phyloP scores from a whole-genome alignment of 371 early-diverging fungal genomes.

The Nematocida minor region DNA sequence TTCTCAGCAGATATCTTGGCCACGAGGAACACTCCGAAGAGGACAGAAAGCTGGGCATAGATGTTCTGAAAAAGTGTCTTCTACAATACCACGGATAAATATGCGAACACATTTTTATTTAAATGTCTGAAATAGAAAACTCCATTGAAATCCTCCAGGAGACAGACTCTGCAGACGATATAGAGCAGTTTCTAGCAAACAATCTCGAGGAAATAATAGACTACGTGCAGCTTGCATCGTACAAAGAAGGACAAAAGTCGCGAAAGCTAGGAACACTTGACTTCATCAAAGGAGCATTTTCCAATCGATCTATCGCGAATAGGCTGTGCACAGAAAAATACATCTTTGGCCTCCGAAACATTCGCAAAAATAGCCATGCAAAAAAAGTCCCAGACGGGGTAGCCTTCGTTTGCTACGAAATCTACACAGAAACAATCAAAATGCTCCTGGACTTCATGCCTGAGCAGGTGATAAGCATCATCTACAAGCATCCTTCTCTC shows the following conservation, averaged over 20 bases:
- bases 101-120: conserved; percentile 25
- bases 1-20: background rate
- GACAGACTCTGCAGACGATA: conserved; percentile 12
- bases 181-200: background rate
- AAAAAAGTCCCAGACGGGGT: conserved; percentile 29
- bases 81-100: background rate
- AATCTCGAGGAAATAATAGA: conserved; percentile 5
- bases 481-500: background rate
- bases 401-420: conserved; percentile 15
- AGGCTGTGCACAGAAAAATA: conserved; percentile 45
- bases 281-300: conserved; percentile 2
- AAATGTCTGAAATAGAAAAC: conserved; percentile 27
- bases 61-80: background rate
- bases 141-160: conserved; percentile 25
- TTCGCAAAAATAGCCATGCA: background rate
- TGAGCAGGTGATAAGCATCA: background rate
- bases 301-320: background rate
- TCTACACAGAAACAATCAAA: conserved; percentile 34
- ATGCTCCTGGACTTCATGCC: conserved; percentile 20
- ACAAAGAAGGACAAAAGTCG: conserved; percentile 27
- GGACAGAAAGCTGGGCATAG: conserved; percentile 20
- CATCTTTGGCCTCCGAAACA: conserved; percentile 25
- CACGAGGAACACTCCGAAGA: background rate
- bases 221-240: background rate
- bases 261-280: conserved; percentile 7